Evolutionary conservation across 768 basidiomycete species (phyloP).

Genomic region (Megacollybia marginata): DNA sequence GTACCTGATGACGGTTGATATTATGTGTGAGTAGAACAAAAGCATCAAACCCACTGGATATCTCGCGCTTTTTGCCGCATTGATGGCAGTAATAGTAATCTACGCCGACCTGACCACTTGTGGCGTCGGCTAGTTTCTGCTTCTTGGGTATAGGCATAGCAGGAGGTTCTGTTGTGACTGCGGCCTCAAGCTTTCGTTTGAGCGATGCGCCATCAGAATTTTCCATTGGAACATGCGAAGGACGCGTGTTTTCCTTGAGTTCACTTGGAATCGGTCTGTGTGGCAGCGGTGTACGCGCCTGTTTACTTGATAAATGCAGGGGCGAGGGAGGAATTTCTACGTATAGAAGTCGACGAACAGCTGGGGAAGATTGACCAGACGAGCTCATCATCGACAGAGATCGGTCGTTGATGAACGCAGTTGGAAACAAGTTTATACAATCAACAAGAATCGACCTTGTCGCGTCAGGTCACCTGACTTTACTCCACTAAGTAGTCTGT

Average conservation of each 20-base stretch:
- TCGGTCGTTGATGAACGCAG: neutral
- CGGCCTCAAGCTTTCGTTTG: constrained; percentile 1
- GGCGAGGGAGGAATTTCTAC: constrained; percentile 55
- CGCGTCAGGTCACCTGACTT: neutral
- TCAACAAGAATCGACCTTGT: neutral
- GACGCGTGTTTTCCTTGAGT: constrained; percentile 8
- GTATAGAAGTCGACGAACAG: constrained; percentile 37
- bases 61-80: constrained; percentile 56
- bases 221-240: neutral
- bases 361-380: constrained; percentile 12
- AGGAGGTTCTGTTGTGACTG: constrained; percentile 7
- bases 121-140: constrained; percentile 20
- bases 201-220: neutral
- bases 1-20: constrained; percentile 15
- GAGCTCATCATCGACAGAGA: constrained; percentile 6
- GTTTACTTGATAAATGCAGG: constrained; percentile 15
- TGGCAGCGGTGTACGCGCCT: neutral
- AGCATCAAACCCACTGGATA: constrained; percentile 29
- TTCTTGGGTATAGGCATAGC: constrained; percentile 32
- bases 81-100: constrained; percentile 60
- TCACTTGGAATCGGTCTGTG: neutral
- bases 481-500: too few relatives aligned
- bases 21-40: neutral
- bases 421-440: neutral
- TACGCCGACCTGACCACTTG: constrained; percentile 15